Base-by-base conservation (phyloP, 169 alveolate species). In the Eimeria sp. region DNA sequence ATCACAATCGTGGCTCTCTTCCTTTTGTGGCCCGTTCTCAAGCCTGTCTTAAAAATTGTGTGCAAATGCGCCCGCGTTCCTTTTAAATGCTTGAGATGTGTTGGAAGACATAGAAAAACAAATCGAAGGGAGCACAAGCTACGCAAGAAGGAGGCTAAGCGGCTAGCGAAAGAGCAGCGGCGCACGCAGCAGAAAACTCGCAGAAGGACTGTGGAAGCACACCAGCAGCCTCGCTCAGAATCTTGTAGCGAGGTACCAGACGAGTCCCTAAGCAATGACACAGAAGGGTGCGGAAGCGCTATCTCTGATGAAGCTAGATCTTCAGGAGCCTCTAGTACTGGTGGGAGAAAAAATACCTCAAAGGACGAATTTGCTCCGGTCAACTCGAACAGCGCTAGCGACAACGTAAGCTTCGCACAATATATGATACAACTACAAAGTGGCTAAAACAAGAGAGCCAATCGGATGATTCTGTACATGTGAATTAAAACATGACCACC, bases 21-120 rank as follows among this genome's bases (percentile, higher is more conserved):
- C 63, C 82, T 87, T n/a, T 45, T 87, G 34, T 87, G 94, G 94
- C 94, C 94, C 9, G 63, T 87, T 61, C 43, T 65, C 40, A 87
- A 87, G 45, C 94, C 94, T 22, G 30, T 87, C 27, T 22, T 87
- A 1, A 87, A 87, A 65, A 10, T 87, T n/a, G 43, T 87, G 25
- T 87, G 94, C 82, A 87, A 87, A 58, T 87, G 67, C 84, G 30
- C 34, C 83, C n/a, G 54, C 18, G 27, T 87, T 65, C 94, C 94
- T 25, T 87, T 61, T 65, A 87, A 87, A n/a, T 87, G 94, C 94
- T 43, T 61, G 83, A 40, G 45, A 49, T 87, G 84, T 25, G 63
- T 65, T 61, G 82, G 94, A 11, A 27, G 61, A 57, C 83, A 87
- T 87, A 43, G 94, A n/a, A 63, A 61, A 57, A 47, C 94, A 9